phyloP scores from a whole-genome alignment of 2,329 filamentous ascomycete species.

The Exophiala viscosa region DNA sequence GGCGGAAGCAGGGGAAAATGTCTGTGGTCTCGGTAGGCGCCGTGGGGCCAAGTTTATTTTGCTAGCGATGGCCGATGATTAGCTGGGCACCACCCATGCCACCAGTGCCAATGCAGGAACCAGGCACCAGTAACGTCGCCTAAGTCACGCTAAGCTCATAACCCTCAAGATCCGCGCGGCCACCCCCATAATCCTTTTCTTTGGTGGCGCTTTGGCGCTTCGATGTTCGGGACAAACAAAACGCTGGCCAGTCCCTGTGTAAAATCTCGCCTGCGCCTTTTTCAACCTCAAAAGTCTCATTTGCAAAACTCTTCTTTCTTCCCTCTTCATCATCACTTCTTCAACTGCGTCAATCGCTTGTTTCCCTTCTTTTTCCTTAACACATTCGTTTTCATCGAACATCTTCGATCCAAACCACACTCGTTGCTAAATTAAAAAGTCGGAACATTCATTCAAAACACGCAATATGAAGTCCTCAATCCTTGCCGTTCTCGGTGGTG shows the following conservation, averaged over 20 bases:
- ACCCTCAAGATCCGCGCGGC: too few relatives aligned
- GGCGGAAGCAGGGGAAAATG: not conserved
- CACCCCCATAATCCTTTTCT: not conserved
- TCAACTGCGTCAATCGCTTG: not conserved
- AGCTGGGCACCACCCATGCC: not conserved
- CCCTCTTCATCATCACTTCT: not conserved
- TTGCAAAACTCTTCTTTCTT: not conserved
- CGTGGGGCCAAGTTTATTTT: not conserved
- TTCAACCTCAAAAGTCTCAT: not conserved
- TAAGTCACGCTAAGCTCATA: too few relatives aligned
- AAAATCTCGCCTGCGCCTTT: not conserved
- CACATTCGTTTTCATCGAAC: not conserved
- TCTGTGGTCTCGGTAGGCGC: not conserved
- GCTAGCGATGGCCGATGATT: not conserved
- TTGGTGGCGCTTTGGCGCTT: not conserved
- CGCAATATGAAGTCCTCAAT: conserved; percentile 34
- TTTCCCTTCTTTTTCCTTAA: not conserved
- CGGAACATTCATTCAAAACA: not conserved
- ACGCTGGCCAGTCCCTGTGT: not conserved
- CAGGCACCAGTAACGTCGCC: too few relatives aligned
- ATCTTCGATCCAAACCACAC: not conserved
- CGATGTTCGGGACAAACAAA: not conserved
- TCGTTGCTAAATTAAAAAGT: not conserved
- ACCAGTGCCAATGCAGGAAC: not conserved
- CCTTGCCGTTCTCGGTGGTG: conserved; percentile 30